Base-by-base conservation (phyloP, 1,284 basidiomycete genomes). In the Cronartium quercuum region DNA sequence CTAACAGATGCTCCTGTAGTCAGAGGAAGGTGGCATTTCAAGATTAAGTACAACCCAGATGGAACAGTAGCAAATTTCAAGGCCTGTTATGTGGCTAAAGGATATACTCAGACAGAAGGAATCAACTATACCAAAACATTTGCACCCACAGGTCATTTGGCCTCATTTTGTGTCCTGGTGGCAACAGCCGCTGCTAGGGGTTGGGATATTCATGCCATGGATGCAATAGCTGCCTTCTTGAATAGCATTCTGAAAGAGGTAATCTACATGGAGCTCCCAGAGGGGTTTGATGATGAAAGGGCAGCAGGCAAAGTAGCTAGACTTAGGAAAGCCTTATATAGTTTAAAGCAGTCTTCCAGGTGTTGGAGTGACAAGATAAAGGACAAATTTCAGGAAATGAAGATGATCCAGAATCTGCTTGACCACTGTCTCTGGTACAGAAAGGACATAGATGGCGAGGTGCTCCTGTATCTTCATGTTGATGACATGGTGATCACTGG, bases 131-230 rank as follows among this genome's bases (percentile, higher is more conserved):
- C 7, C 6, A 35, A 40, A 3, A 44, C 18, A 1, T 66, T 35
- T n/a, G 40, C 64, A 7, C 64, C 64, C 1, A 66, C 64, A n/a
- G n/a, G n/a, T n/a, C n/a, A n/a, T n/a, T n/a, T n/a, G n/a, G n/a
- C n/a, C n/a, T n/a, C n/a, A n/a, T n/a, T n/a, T n/a, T n/a, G n/a
- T n/a, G n/a, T n/a, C n/a, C n/a, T n/a, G n/a, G n/a, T n/a, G n/a
- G n/a, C n/a, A n/a, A n/a, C n/a, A n/a, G n/a, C n/a, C n/a, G n/a
- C n/a, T n/a, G n/a, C n/a, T n/a, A n/a, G n/a, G n/a, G n/a, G n/a
- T n/a, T n/a, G n/a, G n/a, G 44, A 47, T 12, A 58, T 68, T 42
- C 66, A 68, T 35, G 51, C 57, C 12, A 70, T 70, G 68, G 68
- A 70, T 47, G 68, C 60, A 6, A 62, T 58, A 24, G 41, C 57